Conservation (phyloP, 2,329 filamentous ascomycete species). For the Pestalotiopsis sp. region DNA sequence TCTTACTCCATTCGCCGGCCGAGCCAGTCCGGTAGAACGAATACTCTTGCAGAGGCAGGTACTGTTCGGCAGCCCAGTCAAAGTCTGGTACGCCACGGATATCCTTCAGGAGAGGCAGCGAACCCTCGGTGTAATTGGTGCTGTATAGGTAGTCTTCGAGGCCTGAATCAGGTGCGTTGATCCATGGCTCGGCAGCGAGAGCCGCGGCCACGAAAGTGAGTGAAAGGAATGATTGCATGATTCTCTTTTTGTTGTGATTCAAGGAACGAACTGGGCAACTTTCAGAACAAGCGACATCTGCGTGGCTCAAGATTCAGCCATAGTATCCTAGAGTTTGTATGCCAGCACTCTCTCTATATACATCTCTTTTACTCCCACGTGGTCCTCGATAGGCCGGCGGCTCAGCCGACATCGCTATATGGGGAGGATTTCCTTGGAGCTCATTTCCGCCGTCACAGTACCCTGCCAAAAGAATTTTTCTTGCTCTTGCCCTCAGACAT, state of each 20-base stretch:
- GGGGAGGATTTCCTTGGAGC: background rate
- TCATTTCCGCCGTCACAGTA: background rate
- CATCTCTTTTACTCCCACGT: background rate
- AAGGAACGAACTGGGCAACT: background rate
- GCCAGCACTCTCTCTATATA: background rate
- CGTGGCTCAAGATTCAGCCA: background rate
- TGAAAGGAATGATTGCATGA: slow-evolving; percentile 12
- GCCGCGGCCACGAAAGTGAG: slow-evolving; percentile 26
- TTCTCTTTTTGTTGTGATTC: background rate
- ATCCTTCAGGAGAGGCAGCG: slow-evolving; percentile 40
- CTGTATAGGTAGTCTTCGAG: slow-evolving; percentile 30
- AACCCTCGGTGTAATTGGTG: slow-evolving; percentile 36
- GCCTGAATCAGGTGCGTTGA: slow-evolving; percentile 40
- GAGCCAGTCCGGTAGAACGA: slow-evolving; percentile 54
- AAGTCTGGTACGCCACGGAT: slow-evolving; percentile 52
- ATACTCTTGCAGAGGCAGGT: slow-evolving; percentile 43
- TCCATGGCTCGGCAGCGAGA: slow-evolving; percentile 32
- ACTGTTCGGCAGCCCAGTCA: slow-evolving; percentile 49
- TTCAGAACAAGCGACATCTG: background rate
- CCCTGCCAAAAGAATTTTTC: background rate
- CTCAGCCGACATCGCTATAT: background rate
- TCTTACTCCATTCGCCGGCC: slow-evolving; percentile 47
- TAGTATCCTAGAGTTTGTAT: background rate
- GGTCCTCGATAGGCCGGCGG: background rate
- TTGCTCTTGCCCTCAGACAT: background rate